Conservation (phyloP, 345 rosid genomes). For the Bruguiera sexangula region DNA sequence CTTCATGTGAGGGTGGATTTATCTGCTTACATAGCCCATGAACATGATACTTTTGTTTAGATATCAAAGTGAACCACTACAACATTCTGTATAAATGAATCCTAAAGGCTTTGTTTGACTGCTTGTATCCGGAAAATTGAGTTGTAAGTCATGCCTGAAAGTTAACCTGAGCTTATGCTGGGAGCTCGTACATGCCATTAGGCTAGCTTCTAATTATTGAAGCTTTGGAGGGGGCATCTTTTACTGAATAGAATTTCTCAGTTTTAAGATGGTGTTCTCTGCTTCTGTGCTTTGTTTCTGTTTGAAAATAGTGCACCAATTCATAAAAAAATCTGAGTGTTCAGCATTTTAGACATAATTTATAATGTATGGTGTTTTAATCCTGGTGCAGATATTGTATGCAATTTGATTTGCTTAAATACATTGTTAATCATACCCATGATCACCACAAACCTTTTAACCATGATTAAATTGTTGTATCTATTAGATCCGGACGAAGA, state of each 20-base stretch:
- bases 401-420: not conserved
- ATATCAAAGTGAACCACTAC: not conserved
- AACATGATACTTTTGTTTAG: not conserved
- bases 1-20: too few relatives aligned
- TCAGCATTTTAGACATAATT: too few relatives aligned
- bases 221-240: not conserved
- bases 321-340: too few relatives aligned
- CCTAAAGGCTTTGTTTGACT: not conserved
- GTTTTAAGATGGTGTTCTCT: too few relatives aligned
- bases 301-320: not conserved
- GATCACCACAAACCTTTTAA: not conserved
- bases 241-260: not conserved
- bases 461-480: constrained; percentile 1
- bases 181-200: not conserved
- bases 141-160: not conserved
- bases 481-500: constrained; percentile 63
- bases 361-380: too few relatives aligned
- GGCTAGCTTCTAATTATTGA: not conserved
- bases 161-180: not conserved
- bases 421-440: not conserved
- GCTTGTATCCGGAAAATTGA: not conserved
- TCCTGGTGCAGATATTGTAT: not conserved
- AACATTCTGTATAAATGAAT: not conserved
- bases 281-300: too few relatives aligned
- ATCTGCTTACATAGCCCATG: not conserved